Base-by-base conservation (phyloP, 495 filamentous ascomycete species). In the Penicillium samsonianum region DNA sequence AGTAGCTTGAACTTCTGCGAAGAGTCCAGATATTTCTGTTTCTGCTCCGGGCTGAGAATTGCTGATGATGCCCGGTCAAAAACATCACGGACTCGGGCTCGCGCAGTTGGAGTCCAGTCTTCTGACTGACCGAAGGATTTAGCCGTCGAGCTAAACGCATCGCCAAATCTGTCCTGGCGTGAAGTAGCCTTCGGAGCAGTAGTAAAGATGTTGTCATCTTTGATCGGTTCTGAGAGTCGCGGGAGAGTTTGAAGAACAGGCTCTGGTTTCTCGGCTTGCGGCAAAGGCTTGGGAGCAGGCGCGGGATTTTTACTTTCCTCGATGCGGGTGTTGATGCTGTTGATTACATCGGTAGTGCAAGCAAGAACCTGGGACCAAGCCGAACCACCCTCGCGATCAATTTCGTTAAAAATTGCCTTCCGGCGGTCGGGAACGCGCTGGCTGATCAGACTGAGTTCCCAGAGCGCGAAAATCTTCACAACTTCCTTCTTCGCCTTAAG, bases 371-470 rank as follows among this genome's bases (percentile, higher is more conserved):
- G 91, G 14, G 84, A 83, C 91, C 91, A 96, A 45, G 86, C 87
- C 6, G 88, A 81, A 2, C 87, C 88, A 33, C 84, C 86, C 30
- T 83, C 82, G 57, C 94, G 90, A 56, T 96, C 90, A 50, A 97
- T 87, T 61, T 98, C 95, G 53, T 86, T 85, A 73, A 90, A 97
- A 51, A 98, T 91, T 19, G 83, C 80, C 66, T 88, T 90, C 22
- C 94, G 84, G 28, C 95, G 84, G 9, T 83, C 82, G 10, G 84
- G 75, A 57, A 84, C 90, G 31, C 84, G 82, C 50, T 87, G 80
- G 47, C 90, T 85, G 59, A 97, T 95, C 55, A 87, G 80, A 28
- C 82, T 80, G 19, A 98, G 78, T 68, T 98, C 94, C 89, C 92
- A 95, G 75, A 96, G 90, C 23, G 94, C 93, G 68, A 93, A 93